Base-by-base conservation (phyloP, 441 rosid genomes). In the Erysimum cheiri region DNA sequence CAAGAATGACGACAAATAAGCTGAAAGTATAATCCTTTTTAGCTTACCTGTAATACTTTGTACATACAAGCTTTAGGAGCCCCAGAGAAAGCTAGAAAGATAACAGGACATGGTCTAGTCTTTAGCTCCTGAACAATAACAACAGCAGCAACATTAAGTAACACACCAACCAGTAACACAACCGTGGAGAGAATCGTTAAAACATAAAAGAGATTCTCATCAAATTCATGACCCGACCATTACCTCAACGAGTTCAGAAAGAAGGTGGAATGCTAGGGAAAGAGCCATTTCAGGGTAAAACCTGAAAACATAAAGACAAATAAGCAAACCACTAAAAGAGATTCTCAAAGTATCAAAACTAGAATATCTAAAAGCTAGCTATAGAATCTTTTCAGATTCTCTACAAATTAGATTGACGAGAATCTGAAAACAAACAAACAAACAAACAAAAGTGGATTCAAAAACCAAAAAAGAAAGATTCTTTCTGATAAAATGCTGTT, bases 1-100 rank as follows among this genome's bases (percentile, higher is more conserved):
- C 39, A 59, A 56, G 5, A 15, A 15, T 22, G 17, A 41, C 55
- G 6, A 43, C 15, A 46, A n/a, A 53, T 47, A 5, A 65, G 15
- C 54, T 50, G 22, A 41, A 70, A 70, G 26, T 26, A 7, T 0
- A 65, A 59, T 28, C 31, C 33, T 40, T 43, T 14, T 17, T 19
- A 60, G 36, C 47, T 65, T 79, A 78, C 98, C 96, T 94, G 96
- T 64, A 87, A 81, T 32, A 84, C 87, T 84, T 91, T 90, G 82
- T 86, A 85, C 97, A 91, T 79, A 77, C 96, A 90, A 72, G 97
- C 93, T 82, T 94, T 91, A 1, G 96, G 69, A 81, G 89, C 91
- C 0, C 92, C 97, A 74, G 97, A 94, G 76, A 94, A 77, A 31
- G 97, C 86, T 29, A 86, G 80, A 75, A 91, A 88, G 63, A 90